Base-by-base conservation (phyloP, 1,284 basidiomycete species). In the Ganoderma meredithae region DNA sequence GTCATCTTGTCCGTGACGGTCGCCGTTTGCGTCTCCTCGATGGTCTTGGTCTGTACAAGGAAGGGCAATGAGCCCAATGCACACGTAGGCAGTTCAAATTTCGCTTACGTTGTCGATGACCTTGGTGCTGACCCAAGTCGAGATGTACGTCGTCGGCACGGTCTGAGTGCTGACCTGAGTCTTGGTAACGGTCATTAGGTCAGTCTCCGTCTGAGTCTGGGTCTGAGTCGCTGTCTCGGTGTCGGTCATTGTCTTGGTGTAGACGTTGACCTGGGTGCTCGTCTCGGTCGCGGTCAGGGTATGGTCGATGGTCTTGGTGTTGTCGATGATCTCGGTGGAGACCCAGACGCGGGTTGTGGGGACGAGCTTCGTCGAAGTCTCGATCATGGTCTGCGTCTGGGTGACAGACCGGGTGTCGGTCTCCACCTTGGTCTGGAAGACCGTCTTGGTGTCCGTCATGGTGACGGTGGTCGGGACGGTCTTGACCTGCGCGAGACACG, bases 311-410 rank as follows among this genome's bases (percentile, higher is more conserved):
- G 80, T 84, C 78, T 84, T 78, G 67, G 89, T 90, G 64, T 83
- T 79, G 80, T 90, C 87, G 72, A 89, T 83, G 75, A 86, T 80
- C 78, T 90, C 85, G 25, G 90, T 91, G 13, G 89, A 90, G 25
- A 89, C 83, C 83, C 84, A 90, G 58, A 89, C 83, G 59, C 84
- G 83, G 22, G 89, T 90, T 41, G 90, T 90, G 60, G 88, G 88
- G 43, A 87, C 80, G 40, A 86, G 78, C 76, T 85, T 77, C 33
- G 85, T 82, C 15, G 86, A 87, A 3, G 89, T 90, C 75, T 84
- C 80, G 70, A 85, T 73, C 65, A 83, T 77, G n/a, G 85, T 85
- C 71, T 75, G 76, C 19, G 85, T 86, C 69, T 74, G 70, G n/a
- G 82, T 85, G 68, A 80, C 70, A 5, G 75, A 73, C 69, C 82